Percentiles rank a stretch among this genome's conserved stretches.
Conservation (phyloP, 2,329 filamentous ascomycete genomes). For the Pseudocercospora cruenta region DNA sequence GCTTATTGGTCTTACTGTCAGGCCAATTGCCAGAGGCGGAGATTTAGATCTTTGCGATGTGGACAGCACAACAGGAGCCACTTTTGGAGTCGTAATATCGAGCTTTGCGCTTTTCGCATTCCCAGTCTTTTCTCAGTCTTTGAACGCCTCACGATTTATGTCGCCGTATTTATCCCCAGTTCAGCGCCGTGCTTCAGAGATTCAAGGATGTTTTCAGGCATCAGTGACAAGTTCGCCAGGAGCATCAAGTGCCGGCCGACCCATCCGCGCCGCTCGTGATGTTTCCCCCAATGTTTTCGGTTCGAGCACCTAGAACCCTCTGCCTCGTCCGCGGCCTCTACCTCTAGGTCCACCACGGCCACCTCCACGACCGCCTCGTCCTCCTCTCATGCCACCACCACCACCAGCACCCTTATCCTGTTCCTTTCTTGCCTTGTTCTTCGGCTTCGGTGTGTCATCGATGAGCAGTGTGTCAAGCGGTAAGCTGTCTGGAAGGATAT, state of each 20-base stretch:
- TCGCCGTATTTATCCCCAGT: not conserved
- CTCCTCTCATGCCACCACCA: slow-evolving; percentile 48
- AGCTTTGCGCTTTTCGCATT: not conserved
- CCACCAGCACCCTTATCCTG: slow-evolving; percentile 49
- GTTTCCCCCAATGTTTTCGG: no score
- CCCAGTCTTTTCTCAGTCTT: not conserved
- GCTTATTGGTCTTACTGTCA: not conserved
- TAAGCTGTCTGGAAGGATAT: slow-evolving; percentile 92
- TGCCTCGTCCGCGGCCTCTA: slow-evolving; percentile 36
- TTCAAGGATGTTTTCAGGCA: not conserved
- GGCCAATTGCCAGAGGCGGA: not conserved
- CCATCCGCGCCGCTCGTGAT: not conserved
- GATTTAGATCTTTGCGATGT: not conserved
- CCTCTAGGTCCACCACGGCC: slow-evolving; percentile 44
- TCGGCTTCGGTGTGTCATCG: slow-evolving; percentile 95
- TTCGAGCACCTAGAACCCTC: slow-evolving; percentile 21
- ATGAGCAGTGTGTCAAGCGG: slow-evolving; percentile 94
- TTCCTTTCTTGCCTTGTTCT: slow-evolving; percentile 99
- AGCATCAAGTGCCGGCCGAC: not conserved
- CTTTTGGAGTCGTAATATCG: not conserved
- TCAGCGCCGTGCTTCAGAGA: not conserved
- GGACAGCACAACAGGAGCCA: not conserved
- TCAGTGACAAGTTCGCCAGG: not conserved
- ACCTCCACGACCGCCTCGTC: slow-evolving; percentile 52
- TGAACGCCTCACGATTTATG: not conserved